These are phyloP conservation scores for Simplicillium sp. DNA, from an alignment of 2,329 filamentous ascomycete genomes.

Conservation along the genomic window DNA sequence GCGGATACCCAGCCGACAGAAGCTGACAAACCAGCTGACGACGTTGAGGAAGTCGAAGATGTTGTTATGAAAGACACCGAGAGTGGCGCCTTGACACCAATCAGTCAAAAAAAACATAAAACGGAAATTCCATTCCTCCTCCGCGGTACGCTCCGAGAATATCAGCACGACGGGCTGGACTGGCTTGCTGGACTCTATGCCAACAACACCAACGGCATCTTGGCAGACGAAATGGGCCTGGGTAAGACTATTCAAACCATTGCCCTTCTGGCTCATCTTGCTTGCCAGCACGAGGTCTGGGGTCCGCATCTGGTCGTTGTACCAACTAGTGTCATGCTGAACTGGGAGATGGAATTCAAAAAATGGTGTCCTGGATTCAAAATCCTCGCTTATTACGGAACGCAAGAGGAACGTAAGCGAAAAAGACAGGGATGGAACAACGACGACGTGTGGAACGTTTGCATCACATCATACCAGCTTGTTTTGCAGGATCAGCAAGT, in stretches of 20 bases:
- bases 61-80: slow-evolving; percentile 14
- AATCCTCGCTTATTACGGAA: slow-evolving; percentile 93
- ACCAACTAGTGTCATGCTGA: slow-evolving; percentile 95
- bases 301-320: slow-evolving; percentile 93
- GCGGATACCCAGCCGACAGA: slow-evolving; percentile 44
- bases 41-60: slow-evolving; percentile 18
- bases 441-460: slow-evolving; percentile 90
- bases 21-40: slow-evolving; percentile 25
- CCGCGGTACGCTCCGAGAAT: slow-evolving; percentile 83
- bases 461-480: slow-evolving; percentile 95
- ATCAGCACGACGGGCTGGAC: slow-evolving; percentile 93
- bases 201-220: slow-evolving; percentile 88
- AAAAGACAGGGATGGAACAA: slow-evolving; percentile 93
- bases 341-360: slow-evolving; percentile 99
- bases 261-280: slow-evolving; percentile 82
- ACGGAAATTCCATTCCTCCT: slow-evolving; percentile 74
- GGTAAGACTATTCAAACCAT: slow-evolving; percentile 99
- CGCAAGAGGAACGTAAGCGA: slow-evolving; percentile 79
- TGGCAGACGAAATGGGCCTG: slow-evolving; percentile 97
- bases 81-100: slow-evolving; percentile 24
- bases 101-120: slow-evolving; percentile 33
- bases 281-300: slow-evolving; percentile 85
- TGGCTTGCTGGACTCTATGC: slow-evolving; percentile 92
- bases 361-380: slow-evolving; percentile 99
- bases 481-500: slow-evolving; percentile 90